Evolutionary conservation across 345 rosid species (phyloP).

Genomic region (Mallotus nudiflorus): DNA sequence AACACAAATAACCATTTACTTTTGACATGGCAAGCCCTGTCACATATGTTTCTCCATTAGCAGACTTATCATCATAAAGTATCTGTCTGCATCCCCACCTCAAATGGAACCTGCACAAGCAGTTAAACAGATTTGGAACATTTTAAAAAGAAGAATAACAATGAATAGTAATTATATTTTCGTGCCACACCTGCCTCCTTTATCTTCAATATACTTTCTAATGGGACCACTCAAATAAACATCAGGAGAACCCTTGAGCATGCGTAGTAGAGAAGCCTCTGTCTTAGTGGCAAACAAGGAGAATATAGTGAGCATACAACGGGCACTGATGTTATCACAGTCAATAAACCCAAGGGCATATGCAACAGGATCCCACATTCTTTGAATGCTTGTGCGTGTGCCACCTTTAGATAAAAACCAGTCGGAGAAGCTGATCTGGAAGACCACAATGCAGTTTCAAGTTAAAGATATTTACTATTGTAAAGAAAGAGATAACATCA

Average conservation of each 20-base stretch:
- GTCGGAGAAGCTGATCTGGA: constrained; percentile 95
- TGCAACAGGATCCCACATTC: constrained; percentile 99
- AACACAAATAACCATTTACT: constrained; percentile 44
- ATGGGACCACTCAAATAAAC: constrained; percentile 91
- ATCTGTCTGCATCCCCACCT: constrained; percentile 99
- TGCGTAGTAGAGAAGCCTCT: constrained; percentile 95
- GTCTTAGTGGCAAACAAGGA: constrained; percentile 97
- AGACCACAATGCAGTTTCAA: constrained; percentile 16
- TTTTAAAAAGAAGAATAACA: background rate
- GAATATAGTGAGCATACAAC: constrained; percentile 99
- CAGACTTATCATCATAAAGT: constrained; percentile 61
- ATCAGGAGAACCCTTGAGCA: constrained; percentile 99
- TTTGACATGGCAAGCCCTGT: constrained; percentile 85
- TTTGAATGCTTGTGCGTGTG: constrained; percentile 76
- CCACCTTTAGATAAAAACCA: constrained; percentile 99
- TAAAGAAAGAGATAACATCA: background rate
- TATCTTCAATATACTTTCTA: constrained; percentile 76
- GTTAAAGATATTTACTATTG: background rate
- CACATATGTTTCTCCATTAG: constrained; percentile 65
- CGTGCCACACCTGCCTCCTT: constrained; percentile 72
- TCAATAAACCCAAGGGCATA: constrained; percentile 98
- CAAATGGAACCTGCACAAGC: constrained; percentile 79
- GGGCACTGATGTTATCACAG: constrained; percentile 97
- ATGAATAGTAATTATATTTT: constrained; percentile 3
- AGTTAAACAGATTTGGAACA: constrained; percentile 17